phyloP scores from a whole-genome alignment of 148 eudicot species.

The Rhododendron simsii region DNA sequence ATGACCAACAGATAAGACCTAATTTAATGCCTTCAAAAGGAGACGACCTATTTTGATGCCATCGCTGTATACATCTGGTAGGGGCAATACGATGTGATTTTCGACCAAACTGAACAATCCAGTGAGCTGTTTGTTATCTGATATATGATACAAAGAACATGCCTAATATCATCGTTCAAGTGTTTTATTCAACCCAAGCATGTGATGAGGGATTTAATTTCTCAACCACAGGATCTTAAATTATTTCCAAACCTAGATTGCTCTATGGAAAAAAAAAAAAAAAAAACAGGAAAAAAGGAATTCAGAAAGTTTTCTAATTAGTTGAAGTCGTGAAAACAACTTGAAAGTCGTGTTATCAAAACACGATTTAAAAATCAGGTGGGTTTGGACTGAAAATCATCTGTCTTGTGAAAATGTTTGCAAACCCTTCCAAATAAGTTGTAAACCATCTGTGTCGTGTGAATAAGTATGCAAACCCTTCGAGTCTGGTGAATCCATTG shows the following conservation, averaged over 20 bases:
- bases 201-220: background rate
- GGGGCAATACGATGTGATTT: constrained; percentile 3
- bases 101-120: background rate
- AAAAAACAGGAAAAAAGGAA: too few species aligned
- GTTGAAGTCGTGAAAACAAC: background rate
- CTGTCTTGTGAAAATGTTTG: background rate
- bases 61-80: background rate
- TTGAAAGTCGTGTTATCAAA: background rate
- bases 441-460: background rate
- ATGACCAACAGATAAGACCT: background rate
- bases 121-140: background rate
- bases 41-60: background rate
- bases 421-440: background rate
- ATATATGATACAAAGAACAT: background rate
- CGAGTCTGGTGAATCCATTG: background rate
- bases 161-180: background rate
- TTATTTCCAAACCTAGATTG: background rate
- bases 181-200: background rate
- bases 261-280: background rate
- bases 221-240: background rate
- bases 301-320: background rate
- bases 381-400: background rate
- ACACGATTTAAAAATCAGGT: background rate
- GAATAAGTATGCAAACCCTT: background rate
- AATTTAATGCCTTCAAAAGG: background rate